Evolutionary conservation across 2,329 filamentous ascomycete species (phyloP).

Genomic region (Helminthosporium solani): DNA sequence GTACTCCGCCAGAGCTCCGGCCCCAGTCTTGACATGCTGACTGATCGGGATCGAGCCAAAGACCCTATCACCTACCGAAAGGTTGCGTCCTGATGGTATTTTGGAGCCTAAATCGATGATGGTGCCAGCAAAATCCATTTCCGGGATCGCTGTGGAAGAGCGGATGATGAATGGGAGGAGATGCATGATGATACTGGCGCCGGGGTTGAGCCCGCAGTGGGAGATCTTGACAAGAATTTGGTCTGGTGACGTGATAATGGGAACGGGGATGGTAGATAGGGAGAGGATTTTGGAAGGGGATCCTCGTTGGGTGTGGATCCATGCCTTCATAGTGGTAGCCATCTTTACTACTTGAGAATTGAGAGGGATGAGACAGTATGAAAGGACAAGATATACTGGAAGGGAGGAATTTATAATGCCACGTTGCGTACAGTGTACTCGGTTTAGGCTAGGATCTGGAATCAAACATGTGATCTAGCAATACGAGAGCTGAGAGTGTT

Average conservation of each 20-base stretch:
- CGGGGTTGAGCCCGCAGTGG: slow-evolving; percentile 47
- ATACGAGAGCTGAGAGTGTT: too few relatives aligned
- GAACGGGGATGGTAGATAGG: slow-evolving; percentile 8
- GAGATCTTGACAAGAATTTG: slow-evolving; percentile 25
- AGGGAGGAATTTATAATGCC: too few relatives aligned
- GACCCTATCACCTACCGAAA: slow-evolving; percentile 37
- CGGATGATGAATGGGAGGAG: slow-evolving; percentile 44
- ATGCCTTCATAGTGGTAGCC: slow-evolving; percentile 16
- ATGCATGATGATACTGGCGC: slow-evolving; percentile 45
- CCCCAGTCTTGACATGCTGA: slow-evolving; percentile 36
- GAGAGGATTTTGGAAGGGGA: slow-evolving; percentile 12
- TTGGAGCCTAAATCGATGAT: slow-evolving; percentile 24
- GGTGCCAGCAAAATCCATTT: slow-evolving; percentile 45
- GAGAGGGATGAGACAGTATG: too few relatives aligned
- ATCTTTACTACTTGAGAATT: too few relatives aligned
- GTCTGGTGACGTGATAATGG: slow-evolving; percentile 6
- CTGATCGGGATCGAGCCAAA: slow-evolving; percentile 45
- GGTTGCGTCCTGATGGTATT: slow-evolving; percentile 9
- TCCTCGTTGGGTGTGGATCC: slow-evolving; percentile 14
- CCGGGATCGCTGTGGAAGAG: slow-evolving; percentile 40
- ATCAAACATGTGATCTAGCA: too few relatives aligned
- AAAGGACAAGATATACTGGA: too few relatives aligned
- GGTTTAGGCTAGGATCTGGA: too few relatives aligned
- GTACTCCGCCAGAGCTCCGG: slow-evolving; percentile 46
- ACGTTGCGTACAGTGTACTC: too few relatives aligned